phyloP scores from a whole-genome alignment of 441 rosid genomes.

The Breynia disticha region DNA sequence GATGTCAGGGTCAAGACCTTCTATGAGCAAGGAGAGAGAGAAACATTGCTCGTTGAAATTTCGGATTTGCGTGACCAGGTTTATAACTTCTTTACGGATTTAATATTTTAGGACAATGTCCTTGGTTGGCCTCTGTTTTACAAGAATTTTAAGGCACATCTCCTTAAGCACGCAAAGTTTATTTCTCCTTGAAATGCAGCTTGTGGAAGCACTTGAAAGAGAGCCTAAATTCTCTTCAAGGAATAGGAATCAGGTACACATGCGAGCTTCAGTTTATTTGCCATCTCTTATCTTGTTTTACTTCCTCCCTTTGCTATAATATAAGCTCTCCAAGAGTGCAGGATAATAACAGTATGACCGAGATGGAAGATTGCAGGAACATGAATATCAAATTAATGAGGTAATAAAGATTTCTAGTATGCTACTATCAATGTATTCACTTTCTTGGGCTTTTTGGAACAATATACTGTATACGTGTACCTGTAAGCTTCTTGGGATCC shows the following conservation, averaged over 20 bases:
- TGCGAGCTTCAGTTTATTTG: constrained; percentile 10
- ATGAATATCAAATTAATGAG: constrained; percentile 61
- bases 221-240: constrained; percentile 23
- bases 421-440: too few species aligned
- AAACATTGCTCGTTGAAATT: constrained; percentile 50
- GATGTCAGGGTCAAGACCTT: constrained; percentile 56
- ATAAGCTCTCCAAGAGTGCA: constrained; percentile 21
- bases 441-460: too few species aligned
- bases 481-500: too few species aligned
- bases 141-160: not conserved
- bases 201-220: constrained; percentile 42
- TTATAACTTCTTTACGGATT: constrained; percentile 6
- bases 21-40: constrained; percentile 62
- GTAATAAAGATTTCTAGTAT: constrained; percentile 20
- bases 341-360: constrained; percentile 44
- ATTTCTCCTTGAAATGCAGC: constrained; percentile 33
- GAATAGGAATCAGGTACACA: constrained; percentile 38
- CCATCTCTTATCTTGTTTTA: constrained; percentile 13
- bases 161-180: not conserved
- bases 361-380: constrained; percentile 61
- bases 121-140: not conserved
- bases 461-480: not conserved
- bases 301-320: constrained; percentile 16
- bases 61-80: constrained; percentile 76
- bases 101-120: not conserved